Evolutionary conservation across 2,329 filamentous ascomycete species (phyloP).

Genomic region (Arthrobotrys sphaeroides): DNA sequence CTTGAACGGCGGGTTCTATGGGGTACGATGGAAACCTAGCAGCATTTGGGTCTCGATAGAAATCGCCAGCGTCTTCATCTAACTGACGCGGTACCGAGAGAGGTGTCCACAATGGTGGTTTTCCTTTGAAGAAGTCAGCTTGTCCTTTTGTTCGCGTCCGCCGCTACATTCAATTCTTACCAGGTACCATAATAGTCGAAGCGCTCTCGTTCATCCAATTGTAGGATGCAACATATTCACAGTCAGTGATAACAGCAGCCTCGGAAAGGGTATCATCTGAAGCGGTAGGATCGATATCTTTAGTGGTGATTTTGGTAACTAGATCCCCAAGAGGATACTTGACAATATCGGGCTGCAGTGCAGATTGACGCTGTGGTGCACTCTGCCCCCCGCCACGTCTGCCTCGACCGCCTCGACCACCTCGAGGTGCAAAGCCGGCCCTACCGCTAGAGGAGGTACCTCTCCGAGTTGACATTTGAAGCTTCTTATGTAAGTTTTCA

Average conservation of each 20-base stretch:
- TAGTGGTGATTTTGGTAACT: constrained; percentile 27
- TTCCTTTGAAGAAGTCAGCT: constrained; percentile 60
- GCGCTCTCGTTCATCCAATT: constrained; percentile 63
- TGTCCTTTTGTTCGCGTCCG: constrained; percentile 21
- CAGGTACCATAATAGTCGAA: constrained; percentile 64
- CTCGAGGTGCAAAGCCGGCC: constrained; percentile 23
- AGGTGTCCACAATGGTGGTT: constrained; percentile 66
- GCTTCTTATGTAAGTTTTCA: constrained; percentile 20
- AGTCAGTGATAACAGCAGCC: constrained; percentile 56
- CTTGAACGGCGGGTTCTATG: constrained; percentile 65
- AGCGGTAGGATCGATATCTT: constrained; percentile 29
- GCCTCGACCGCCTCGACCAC: constrained; percentile 19
- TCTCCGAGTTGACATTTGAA: constrained; percentile 28
- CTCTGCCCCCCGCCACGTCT: background rate
- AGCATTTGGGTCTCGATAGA: constrained; percentile 68
- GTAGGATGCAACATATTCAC: constrained; percentile 65
- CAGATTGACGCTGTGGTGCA: constrained; percentile 5
- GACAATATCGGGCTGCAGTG: constrained; percentile 29
- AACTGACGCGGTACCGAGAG: constrained; percentile 60
- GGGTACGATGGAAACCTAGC: constrained; percentile 66
- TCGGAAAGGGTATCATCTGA: constrained; percentile 23
- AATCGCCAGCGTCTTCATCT: constrained; percentile 64
- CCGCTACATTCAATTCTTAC: constrained; percentile 58
- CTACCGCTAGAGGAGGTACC: constrained; percentile 33
- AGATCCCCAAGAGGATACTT: constrained; percentile 33